A percentile compares a stretch with the other conserved stretches of the same genome.
These are phyloP conservation scores for Dothideomycetes sp. DNA, from an alignment of 2,329 filamentous ascomycete species.

Conservation along the genomic window DNA sequence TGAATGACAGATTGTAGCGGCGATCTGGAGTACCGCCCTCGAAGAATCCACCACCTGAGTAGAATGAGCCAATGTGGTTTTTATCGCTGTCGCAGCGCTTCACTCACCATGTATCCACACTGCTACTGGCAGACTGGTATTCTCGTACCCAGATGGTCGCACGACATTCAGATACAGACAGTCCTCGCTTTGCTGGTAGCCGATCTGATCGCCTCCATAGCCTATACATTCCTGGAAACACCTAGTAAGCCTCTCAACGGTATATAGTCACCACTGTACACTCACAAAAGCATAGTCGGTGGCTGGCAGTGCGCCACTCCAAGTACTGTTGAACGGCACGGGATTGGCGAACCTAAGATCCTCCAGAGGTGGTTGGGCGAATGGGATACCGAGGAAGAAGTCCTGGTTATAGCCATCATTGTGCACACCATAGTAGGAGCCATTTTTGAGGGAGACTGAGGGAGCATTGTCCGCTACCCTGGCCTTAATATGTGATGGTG, in stretches of 20 bases:
- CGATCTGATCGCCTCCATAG: slow-evolving; percentile 16
- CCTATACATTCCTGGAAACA: slow-evolving; percentile 21
- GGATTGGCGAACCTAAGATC: slow-evolving; percentile 14
- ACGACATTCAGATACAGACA: slow-evolving; percentile 51
- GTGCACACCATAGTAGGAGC: slow-evolving; percentile 29
- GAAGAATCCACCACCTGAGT: slow-evolving; percentile 36
- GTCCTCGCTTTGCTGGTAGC: slow-evolving; percentile 34
- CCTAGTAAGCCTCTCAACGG: neutral
- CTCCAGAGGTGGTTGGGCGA: slow-evolving; percentile 15
- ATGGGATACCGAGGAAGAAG: slow-evolving; percentile 27
- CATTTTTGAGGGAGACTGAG: slow-evolving; percentile 29
- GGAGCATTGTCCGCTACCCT: slow-evolving; percentile 14
- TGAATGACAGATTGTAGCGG: slow-evolving; percentile 52
- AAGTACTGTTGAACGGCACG: slow-evolving; percentile 16
- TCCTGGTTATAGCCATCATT: slow-evolving; percentile 28
- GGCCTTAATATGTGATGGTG: neutral
- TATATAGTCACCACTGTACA: neutral
- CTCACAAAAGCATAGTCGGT: slow-evolving; percentile 22
- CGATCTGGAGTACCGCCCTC: slow-evolving; percentile 39
- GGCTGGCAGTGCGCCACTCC: slow-evolving; percentile 24
- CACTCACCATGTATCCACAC: slow-evolving; percentile 46
- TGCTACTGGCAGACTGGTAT: slow-evolving; percentile 40
- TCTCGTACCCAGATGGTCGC: slow-evolving; percentile 37
- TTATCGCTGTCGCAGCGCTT: slow-evolving; percentile 21
- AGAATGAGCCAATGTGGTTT: slow-evolving; percentile 30